Evolutionary conservation across 495 filamentous ascomycete genomes (phyloP).

Genomic region (Geoglossum glabrum): DNA sequence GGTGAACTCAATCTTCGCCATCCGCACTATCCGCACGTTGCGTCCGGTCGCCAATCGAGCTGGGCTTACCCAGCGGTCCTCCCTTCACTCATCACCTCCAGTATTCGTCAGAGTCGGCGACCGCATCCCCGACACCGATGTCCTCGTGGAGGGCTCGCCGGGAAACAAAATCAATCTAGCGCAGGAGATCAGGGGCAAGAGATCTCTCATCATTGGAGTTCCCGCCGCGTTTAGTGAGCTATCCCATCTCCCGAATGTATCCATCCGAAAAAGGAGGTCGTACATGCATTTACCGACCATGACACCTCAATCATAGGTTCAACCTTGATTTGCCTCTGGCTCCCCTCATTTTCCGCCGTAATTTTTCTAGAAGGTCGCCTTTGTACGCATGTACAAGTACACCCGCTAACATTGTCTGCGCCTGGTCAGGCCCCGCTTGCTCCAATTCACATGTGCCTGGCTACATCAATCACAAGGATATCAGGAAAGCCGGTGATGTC

Average conservation of each 20-base stretch:
- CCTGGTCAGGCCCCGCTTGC: constrained; percentile 40
- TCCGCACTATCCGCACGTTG: constrained; percentile 11
- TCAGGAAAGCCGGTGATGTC: constrained; percentile 54
- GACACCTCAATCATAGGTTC: no score
- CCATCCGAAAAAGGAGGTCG: no score
- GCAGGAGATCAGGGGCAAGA: constrained; percentile 41
- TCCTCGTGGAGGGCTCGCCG: constrained; percentile 39
- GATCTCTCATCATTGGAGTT: constrained; percentile 71
- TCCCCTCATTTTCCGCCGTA: neutral
- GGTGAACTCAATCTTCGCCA: constrained; percentile 1
- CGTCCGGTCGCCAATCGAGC: neutral
- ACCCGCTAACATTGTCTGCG: no score
- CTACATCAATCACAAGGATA: constrained; percentile 54
- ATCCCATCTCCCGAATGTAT: neutral
- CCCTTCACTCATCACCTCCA: constrained; percentile 33
- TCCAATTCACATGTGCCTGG: constrained; percentile 61
- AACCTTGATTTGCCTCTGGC: no score
- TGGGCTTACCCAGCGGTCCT: neutral
- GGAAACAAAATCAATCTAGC: constrained; percentile 77
- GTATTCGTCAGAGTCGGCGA: constrained; percentile 38
- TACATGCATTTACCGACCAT: no score
- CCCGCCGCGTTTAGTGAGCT: constrained; percentile 69
- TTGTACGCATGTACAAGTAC: no score
- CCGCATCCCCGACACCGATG: constrained; percentile 35
- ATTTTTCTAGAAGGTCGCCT: neutral